Conservation (phyloP, 805 yeast genomes). For the Ogataea degrootiae region DNA sequence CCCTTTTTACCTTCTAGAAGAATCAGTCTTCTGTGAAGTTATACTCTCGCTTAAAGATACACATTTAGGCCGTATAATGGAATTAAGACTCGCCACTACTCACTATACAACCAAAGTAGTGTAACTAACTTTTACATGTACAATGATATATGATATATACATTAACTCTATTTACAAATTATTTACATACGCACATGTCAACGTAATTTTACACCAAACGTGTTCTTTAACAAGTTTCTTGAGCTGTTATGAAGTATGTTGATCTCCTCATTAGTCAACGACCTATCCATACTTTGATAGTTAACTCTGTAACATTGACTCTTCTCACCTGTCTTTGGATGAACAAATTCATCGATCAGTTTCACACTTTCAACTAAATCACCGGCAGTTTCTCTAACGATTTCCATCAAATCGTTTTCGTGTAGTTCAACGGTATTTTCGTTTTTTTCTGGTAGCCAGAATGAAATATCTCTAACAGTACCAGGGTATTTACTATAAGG, state of each 20-base stretch:
- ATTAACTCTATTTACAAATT: too few species aligned
- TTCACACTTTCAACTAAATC: slow-evolving; percentile 85
- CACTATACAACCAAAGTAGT: too few species aligned
- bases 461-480: slow-evolving; percentile 80
- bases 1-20: too few species aligned
- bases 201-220: slow-evolving; percentile 54
- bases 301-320: slow-evolving; percentile 87
- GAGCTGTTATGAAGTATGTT: slow-evolving; percentile 68
- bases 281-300: slow-evolving; percentile 95
- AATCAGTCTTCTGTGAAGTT: too few species aligned
- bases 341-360: slow-evolving; percentile 74
- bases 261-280: slow-evolving; percentile 79
- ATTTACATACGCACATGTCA: slow-evolving; percentile 1
- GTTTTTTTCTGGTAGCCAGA: slow-evolving; percentile 64
- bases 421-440: slow-evolving; percentile 41
- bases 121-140: too few species aligned
- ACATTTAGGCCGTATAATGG: too few species aligned
- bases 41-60: too few species aligned
- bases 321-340: slow-evolving; percentile 72
- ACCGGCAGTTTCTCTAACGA: slow-evolving; percentile 78
- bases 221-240: slow-evolving; percentile 47
- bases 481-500: slow-evolving; percentile 93
- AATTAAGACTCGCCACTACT: too few species aligned
- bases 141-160: too few species aligned
- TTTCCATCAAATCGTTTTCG: slow-evolving; percentile 90